phyloP scores from a whole-genome alignment of 2,329 filamentous ascomycete species.

The Colletotrichum sp. region DNA sequence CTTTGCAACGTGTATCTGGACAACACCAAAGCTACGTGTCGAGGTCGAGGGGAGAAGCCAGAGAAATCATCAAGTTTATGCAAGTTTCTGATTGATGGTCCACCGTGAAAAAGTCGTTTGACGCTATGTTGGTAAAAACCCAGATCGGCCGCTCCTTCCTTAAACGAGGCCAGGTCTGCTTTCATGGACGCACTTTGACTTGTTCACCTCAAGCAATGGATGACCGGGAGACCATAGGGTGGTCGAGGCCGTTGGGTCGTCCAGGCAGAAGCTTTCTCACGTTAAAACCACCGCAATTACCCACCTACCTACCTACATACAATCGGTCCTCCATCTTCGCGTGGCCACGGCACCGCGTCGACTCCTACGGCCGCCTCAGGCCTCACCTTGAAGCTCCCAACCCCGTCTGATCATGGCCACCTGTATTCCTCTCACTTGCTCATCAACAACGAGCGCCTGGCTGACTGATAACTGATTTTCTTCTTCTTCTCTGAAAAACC shows the following conservation, averaged over 20 bases:
- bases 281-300: not conserved
- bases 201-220: not conserved
- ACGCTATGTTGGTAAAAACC: not conserved
- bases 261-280: not conserved
- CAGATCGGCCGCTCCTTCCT: not conserved
- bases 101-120: not conserved
- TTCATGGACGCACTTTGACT: not conserved
- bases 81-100: not conserved
- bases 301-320: not conserved
- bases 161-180: not conserved
- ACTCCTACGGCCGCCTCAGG: not conserved
- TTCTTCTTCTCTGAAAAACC: not conserved
- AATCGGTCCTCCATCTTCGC: not conserved
- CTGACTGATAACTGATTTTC: not conserved
- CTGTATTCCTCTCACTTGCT: not conserved
- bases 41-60: not conserved
- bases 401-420: not conserved
- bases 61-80: not conserved
- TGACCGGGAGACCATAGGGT: fast-evolving
- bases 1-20: not conserved
- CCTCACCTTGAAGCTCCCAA: not conserved
- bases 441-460: not conserved
- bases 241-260: fast-evolving
- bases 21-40: not conserved
- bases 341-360: not conserved